Conservation (phyloP, 1,139 yeast genomes). For the Protomyces inouyei region DNA sequence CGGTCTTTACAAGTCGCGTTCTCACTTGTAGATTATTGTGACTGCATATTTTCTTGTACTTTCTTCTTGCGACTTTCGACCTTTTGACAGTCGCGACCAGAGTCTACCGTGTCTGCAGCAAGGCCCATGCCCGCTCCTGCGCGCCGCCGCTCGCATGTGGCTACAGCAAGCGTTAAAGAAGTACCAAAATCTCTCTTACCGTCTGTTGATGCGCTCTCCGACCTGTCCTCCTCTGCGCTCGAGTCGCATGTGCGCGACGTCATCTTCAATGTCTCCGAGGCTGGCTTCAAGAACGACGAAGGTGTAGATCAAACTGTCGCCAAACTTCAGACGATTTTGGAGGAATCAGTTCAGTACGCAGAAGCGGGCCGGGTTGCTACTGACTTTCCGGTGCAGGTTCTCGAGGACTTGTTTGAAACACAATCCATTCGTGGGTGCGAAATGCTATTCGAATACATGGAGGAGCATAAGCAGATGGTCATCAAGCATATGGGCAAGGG, state of each 20-base stretch:
- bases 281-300: background rate
- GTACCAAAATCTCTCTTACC: background rate
- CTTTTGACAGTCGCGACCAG: background rate
- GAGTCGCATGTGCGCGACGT: background rate
- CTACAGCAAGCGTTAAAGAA: background rate
- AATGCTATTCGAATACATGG: slow-evolving; percentile 41
- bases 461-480: slow-evolving; percentile 36
- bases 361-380: background rate
- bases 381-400: slow-evolving; percentile 31
- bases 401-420: slow-evolving; percentile 42
- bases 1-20: background rate
- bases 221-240: background rate
- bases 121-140: too few species aligned
- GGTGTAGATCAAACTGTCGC: background rate
- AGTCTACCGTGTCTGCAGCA: too few species aligned
- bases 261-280: background rate
- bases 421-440: slow-evolving; percentile 41
- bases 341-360: background rate
- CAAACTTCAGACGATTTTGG: background rate
- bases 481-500: slow-evolving; percentile 41
- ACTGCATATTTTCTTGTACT: background rate
- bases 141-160: background rate
- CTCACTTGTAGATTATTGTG: background rate
- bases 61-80: background rate
- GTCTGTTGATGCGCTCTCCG: background rate